Evolutionary conservation across 2,329 filamentous ascomycete genomes (phyloP).

Genomic region (Coniochaeta prunicola): DNA sequence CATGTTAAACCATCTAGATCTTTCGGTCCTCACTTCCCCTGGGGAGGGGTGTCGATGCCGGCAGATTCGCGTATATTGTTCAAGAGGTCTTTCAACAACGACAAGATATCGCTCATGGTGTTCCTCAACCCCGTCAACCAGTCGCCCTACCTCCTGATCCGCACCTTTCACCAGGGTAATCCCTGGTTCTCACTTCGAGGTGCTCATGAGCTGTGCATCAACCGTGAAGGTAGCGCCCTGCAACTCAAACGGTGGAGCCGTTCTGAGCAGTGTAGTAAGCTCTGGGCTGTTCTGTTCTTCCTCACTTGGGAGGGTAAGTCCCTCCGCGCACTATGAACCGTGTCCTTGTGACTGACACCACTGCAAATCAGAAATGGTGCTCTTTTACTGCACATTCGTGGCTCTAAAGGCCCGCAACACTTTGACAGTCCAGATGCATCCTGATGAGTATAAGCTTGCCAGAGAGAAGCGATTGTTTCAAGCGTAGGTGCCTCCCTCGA

Average conservation of each 20-base stretch:
- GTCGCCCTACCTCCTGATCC: constrained; percentile 39
- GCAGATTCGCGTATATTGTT: constrained; percentile 44
- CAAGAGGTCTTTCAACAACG: constrained; percentile 51
- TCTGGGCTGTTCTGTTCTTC: constrained; percentile 50
- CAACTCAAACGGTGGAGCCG: constrained; percentile 45
- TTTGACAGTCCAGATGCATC: constrained; percentile 33
- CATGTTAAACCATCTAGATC: constrained; percentile 34
- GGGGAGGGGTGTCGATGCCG: constrained; percentile 36
- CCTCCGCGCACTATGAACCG: neutral
- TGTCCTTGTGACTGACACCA: neutral
- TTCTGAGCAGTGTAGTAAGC: constrained; percentile 32
- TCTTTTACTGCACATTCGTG: constrained; percentile 52
- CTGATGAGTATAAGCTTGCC: constrained; percentile 35
- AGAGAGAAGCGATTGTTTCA: constrained; percentile 47
- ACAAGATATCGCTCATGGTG: constrained; percentile 45
- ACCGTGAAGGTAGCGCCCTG: constrained; percentile 39
- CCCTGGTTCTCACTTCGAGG: constrained; percentile 39
- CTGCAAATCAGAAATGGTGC: constrained; percentile 42
- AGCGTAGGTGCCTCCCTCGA: constrained; percentile 34
- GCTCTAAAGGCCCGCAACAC: constrained; percentile 45
- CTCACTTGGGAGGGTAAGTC: constrained; percentile 53
- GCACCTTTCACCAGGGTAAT: constrained; percentile 29
- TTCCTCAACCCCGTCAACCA: constrained; percentile 37
- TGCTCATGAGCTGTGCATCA: constrained; percentile 47
- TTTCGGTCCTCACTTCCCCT: constrained; percentile 35